Evolutionary conservation across 306 rosid species (phyloP).

Genomic region (Malus asiatica): DNA sequence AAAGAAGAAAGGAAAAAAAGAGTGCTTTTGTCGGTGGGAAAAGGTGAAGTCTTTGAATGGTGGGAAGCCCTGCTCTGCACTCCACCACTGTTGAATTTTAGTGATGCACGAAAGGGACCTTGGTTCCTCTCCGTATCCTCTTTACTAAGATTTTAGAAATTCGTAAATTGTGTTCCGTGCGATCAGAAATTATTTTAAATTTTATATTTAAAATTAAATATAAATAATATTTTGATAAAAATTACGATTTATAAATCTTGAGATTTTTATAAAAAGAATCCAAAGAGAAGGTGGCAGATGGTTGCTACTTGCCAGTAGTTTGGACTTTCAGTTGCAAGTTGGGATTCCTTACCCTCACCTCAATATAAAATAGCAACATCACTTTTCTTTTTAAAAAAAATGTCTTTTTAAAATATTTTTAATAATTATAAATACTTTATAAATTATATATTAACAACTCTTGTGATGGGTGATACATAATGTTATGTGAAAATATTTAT

Average conservation of each 20-base stretch:
- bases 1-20: too few species aligned
- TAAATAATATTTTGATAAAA: too few species aligned
- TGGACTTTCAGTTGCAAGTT: slow-evolving; percentile 6
- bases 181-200: too few species aligned
- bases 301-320: not conserved
- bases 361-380: not conserved
- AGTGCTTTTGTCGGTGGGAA: not conserved
- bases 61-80: not conserved
- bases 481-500: too few species aligned
- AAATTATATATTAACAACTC: too few species aligned
- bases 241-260: too few species aligned
- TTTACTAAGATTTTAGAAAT: accelerated
- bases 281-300: not conserved
- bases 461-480: too few species aligned
- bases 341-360: not conserved
- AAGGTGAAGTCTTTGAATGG: not conserved
- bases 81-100: not conserved
- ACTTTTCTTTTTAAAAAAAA: not conserved
- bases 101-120: not conserved
- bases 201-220: too few species aligned
- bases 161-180: too few species aligned
- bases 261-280: too few species aligned
- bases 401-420: not conserved
- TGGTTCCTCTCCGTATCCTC: too few species aligned
- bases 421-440: not conserved